These are phyloP conservation scores for Umbellularia californica DNA, from an alignment of 164 flowering plant genomes.

Conservation along the genomic window DNA sequence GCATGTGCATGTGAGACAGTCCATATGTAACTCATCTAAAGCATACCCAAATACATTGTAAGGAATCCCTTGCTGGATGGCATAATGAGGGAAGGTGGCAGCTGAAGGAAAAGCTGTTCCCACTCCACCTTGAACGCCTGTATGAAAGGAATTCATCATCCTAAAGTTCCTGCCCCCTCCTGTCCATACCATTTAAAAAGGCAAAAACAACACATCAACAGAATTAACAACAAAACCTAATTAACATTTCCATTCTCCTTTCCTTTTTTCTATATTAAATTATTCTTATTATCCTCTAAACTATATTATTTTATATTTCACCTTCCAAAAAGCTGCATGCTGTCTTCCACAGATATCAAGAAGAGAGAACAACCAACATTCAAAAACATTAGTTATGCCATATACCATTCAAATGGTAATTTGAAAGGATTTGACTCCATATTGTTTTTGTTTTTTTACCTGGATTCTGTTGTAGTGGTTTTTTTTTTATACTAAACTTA, in stretches of 20 bases:
- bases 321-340: conserved; percentile 1
- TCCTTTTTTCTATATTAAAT: not conserved
- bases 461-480: not conserved
- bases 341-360: conserved; percentile 4
- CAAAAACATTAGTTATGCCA: conserved; percentile 6
- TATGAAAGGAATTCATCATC: conserved; percentile 49
- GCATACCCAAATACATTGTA: conserved; percentile 64
- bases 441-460: not conserved
- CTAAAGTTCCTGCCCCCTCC: conserved; percentile 48
- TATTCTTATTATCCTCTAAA: not conserved
- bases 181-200: not conserved
- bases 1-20: conserved; percentile 1
- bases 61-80: conserved; percentile 85
- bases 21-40: not conserved
- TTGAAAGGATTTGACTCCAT: not conserved
- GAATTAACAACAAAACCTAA: not conserved
- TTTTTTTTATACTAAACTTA: too few relatives aligned
- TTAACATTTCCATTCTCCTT: not conserved
- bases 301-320: not conserved
- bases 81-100: conserved; percentile 86
- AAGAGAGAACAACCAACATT: conserved; percentile 5
- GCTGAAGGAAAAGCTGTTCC: conserved; percentile 65
- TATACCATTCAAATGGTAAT: not conserved
- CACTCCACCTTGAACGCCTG: conserved; percentile 28
- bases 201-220: not conserved